phyloP scores from a whole-genome alignment of 805 yeast genomes.

The Cyberlindnera samutprakarnensis region DNA sequence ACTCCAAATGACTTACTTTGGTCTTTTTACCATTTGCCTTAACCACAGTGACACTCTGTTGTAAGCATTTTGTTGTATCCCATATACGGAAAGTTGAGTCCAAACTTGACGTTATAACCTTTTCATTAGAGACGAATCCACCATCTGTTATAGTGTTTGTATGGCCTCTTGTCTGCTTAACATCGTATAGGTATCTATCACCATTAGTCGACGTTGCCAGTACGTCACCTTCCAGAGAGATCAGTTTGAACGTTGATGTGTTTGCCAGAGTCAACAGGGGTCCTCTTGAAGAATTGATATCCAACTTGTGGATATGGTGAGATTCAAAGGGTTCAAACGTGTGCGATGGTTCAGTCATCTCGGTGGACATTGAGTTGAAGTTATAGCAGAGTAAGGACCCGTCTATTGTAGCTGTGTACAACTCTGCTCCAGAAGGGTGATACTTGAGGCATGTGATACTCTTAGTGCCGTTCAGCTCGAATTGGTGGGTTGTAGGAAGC shows the following conservation, averaged over 20 bases:
- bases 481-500: slow-evolving; percentile 30
- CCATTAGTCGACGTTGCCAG: slow-evolving; percentile 15
- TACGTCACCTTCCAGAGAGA: slow-evolving; percentile 9
- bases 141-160: slow-evolving; percentile 19
- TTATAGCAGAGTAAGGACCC: slow-evolving; percentile 23
- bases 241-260: slow-evolving; percentile 13
- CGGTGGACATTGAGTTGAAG: slow-evolving; percentile 26
- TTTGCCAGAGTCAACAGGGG: slow-evolving; percentile 7
- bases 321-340: slow-evolving; percentile 11
- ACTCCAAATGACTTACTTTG: slow-evolving; percentile 4
- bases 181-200: slow-evolving; percentile 21
- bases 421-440: slow-evolving; percentile 20
- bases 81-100: slow-evolving; percentile 24
- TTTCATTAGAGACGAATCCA: slow-evolving; percentile 7
- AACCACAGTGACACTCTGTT: slow-evolving; percentile 10
- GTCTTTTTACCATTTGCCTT: slow-evolving; percentile 12
- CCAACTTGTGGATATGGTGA: slow-evolving; percentile 5
- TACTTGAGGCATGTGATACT: slow-evolving; percentile 18
- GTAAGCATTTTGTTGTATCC: slow-evolving; percentile 14
- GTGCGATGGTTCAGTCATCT: slow-evolving; percentile 7
- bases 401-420: slow-evolving; percentile 23
- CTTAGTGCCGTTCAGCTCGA: slow-evolving; percentile 17
- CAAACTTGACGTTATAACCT: slow-evolving; percentile 14
- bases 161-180: slow-evolving; percentile 22
- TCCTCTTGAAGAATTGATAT: slow-evolving; percentile 1